Conservation (phyloP, 768 basidiomycete genomes). For the Psilocybe subaeruginosa region DNA sequence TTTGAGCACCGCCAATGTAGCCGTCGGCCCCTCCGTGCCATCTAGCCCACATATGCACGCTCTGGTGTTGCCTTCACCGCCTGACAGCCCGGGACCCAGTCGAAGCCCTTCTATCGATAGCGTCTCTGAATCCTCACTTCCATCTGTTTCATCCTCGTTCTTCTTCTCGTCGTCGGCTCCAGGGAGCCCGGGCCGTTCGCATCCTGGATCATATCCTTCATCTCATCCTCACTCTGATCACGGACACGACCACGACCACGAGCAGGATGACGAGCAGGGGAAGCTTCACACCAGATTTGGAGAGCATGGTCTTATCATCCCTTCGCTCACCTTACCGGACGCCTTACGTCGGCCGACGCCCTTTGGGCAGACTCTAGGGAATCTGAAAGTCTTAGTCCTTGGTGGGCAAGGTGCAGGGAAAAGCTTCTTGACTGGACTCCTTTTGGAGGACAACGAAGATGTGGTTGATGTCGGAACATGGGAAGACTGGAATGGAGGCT, state of each 20-base stretch:
- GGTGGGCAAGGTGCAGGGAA: conserved; percentile 46
- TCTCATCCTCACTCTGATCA: conserved; percentile 37
- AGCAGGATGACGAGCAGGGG: conserved; percentile 5
- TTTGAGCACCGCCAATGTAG: conserved; percentile 16
- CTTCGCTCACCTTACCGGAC: conserved; percentile 64
- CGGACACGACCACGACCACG: conserved; percentile 21
- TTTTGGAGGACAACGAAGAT: conserved; percentile 70
- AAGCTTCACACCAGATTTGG: conserved; percentile 1
- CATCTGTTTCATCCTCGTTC: conserved; percentile 74
- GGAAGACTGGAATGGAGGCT: conserved; percentile 43
- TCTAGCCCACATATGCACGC: conserved; percentile 14
- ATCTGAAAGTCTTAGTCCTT: conserved; percentile 58
- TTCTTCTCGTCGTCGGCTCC: conserved; percentile 74
- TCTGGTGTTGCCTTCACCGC: conserved; percentile 53
- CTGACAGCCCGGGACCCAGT: conserved; percentile 52
- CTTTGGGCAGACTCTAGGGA: conserved; percentile 71
- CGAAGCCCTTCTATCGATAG: conserved; percentile 26
- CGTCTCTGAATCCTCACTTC: conserved; percentile 57
- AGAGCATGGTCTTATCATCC: conserved; percentile 65
- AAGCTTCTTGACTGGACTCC: conserved; percentile 46
- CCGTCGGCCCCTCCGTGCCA: background rate
- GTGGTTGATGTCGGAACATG: conserved; percentile 64
- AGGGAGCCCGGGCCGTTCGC: conserved; percentile 61
- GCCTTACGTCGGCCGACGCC: conserved; percentile 66
- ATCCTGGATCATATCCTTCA: conserved; percentile 38